Evolutionary conservation across 805 yeast genomes (phyloP), one percentile per base, ranked within the genome.

Genomic region (Diddensiella santjacobensis): DNA sequence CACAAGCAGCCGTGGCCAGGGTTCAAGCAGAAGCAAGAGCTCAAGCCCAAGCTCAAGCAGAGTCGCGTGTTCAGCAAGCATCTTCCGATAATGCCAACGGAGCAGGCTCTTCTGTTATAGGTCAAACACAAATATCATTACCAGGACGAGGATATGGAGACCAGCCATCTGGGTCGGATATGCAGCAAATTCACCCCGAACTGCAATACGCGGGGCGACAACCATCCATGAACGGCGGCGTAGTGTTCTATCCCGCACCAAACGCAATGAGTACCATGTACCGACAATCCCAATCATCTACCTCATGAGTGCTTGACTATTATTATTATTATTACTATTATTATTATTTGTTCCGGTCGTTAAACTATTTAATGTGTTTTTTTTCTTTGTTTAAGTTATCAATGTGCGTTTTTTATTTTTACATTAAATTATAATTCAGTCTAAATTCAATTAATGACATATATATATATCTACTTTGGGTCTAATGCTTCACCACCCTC

Each of bases 1-100:
- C 83, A 0, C 69, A 65, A 24, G 64, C 80, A 0, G 77, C 88
- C n/a, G 38, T 35, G 10, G 38, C 38, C 15, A 8, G 20, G 10
- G 38, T 17, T 17, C 38, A 35, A 17, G 38, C 38, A 6, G 20
- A 17, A 35, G 38, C 20, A 35, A 35, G 15, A 17, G 38, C 18
- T 17, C 18, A 35, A 10, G 8, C 31, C 31, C 8, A 13, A 26
- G 13, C 31, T 8, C 31, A 26, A 13, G 31, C 11, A 8, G 31
- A 26, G 11, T 8, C 11, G 13, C 8, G 31, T 8, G 11, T 13
- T 8, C 31, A 26, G 31, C 11, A 13, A 8, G 13, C 11, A 8
- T 13, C 31, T 8, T 8, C 11, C 13, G 31, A 26, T 13, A 26
- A 26, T 13, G 31, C 8, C 11, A 26, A 26, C 31, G 31, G 31